A percentile compares a stretch with the other conserved stretches of the same genome.
Conservation (phyloP, 164 flowering plant genomes). For the Protea cynaroides region DNA sequence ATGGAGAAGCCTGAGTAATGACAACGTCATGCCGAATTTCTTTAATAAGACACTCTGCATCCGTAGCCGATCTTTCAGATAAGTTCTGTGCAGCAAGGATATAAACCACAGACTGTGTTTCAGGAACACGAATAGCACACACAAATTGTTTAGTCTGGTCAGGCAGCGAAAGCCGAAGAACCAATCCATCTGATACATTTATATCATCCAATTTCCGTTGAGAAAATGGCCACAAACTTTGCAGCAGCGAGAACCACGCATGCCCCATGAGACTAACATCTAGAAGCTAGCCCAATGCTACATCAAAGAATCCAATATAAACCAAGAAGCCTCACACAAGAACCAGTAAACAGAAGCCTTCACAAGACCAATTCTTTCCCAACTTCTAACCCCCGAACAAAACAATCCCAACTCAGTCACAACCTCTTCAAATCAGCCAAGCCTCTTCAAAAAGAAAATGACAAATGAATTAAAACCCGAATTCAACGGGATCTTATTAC, state of each 20-base stretch:
- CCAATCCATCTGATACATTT: conserved; percentile 43
- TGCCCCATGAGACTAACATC: conserved; percentile 5
- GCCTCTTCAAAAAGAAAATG: not conserved
- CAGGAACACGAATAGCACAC: conserved; percentile 58
- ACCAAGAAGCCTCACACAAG: not conserved
- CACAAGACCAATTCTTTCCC: not conserved
- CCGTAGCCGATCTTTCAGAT: conserved; percentile 70
- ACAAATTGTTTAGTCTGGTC: conserved; percentile 70
- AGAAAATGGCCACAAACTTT: conserved; percentile 68
- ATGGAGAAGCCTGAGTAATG: conserved; percentile 48
- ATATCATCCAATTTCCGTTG: conserved; percentile 41
- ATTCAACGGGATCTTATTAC: not conserved
- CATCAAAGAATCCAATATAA: not conserved
- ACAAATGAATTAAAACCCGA: not conserved
- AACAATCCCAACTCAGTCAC: not conserved
- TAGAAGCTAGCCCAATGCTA: not conserved
- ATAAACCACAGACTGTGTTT: conserved; percentile 53
- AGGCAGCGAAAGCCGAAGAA: conserved; percentile 50
- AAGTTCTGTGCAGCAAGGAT: conserved; percentile 65
- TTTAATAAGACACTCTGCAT: conserved; percentile 60
- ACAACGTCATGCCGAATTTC: conserved; percentile 69
- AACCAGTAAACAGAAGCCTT: too few species aligned
- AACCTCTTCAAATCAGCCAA: not conserved
- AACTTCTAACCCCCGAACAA: not conserved
- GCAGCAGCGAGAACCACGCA: conserved; percentile 24